Evolutionary conservation across 495 filamentous ascomycete species (phyloP).

Genomic region (Lentithecium fluviatile): DNA sequence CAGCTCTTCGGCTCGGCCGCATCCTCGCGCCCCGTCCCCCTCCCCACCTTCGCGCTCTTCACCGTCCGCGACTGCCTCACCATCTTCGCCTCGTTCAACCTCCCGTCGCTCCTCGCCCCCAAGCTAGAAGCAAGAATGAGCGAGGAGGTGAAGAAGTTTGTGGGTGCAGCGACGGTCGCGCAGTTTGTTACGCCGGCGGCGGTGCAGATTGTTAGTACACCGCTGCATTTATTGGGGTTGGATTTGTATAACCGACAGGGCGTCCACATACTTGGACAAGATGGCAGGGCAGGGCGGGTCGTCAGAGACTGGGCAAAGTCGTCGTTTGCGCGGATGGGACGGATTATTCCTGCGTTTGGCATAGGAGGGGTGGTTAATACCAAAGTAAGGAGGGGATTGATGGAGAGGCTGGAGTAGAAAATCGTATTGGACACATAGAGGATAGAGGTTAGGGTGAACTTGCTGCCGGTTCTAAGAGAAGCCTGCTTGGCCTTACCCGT

Average conservation of each 20-base stretch:
- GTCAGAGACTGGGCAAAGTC: constrained; percentile 75
- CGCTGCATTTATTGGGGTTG: constrained; percentile 82
- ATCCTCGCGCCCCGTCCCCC: constrained; percentile 53
- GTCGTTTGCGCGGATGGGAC: constrained; percentile 75
- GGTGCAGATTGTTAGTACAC: constrained; percentile 80
- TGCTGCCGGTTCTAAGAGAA: too few relatives aligned
- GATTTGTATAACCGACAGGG: constrained; percentile 78
- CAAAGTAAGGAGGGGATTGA: constrained; percentile 61
- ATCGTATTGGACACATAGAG: too few relatives aligned
- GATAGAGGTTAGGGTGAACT: too few relatives aligned
- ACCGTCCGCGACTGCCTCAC: constrained; percentile 82
- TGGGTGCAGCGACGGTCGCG: constrained; percentile 61
- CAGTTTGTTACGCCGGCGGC: constrained; percentile 80
- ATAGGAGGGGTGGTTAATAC: constrained; percentile 87
- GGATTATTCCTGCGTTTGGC: constrained; percentile 93
- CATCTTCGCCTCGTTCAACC: constrained; percentile 91
- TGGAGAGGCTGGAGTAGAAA: constrained; percentile 42
- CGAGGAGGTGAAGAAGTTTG: constrained; percentile 50
- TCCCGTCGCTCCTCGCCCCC: constrained; percentile 75
- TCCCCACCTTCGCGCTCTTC: constrained; percentile 74
- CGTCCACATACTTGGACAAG: constrained; percentile 56
- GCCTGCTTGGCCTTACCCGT: too few relatives aligned
- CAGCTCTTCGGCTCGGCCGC: constrained; percentile 66
- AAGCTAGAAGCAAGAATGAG: constrained; percentile 44
- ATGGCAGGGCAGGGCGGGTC: constrained; percentile 63